Evolutionary conservation across 257 asterid genomes (phyloP).

Genomic region (Linderniella brevidens): DNA sequence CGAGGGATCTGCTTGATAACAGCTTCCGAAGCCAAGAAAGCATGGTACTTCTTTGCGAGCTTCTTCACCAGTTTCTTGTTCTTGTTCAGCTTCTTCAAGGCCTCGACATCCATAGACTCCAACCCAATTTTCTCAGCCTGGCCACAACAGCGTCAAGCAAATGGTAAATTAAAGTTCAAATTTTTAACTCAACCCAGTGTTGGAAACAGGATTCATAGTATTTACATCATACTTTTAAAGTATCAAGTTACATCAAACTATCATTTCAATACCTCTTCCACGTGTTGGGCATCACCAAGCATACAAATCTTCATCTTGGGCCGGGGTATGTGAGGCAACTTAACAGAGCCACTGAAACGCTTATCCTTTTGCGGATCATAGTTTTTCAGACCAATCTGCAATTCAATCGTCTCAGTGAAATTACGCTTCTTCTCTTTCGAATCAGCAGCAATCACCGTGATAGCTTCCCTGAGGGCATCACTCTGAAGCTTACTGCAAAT

Average conservation of each 20-base stretch:
- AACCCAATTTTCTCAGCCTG: background rate
- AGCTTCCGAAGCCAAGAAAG: too few species aligned
- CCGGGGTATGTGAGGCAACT: conserved; percentile 36
- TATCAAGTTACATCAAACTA: too few species aligned
- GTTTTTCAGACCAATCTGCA: conserved; percentile 35
- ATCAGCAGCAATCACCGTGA: conserved; percentile 16
- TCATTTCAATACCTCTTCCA: conserved; percentile 28
- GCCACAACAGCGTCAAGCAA: too few species aligned
- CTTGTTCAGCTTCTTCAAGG: conserved; percentile 29
- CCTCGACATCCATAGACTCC: conserved; percentile 40
- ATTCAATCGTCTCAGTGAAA: conserved; percentile 13
- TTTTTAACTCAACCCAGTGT: too few species aligned
- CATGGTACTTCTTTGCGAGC: conserved; percentile 29
- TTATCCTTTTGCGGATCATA: conserved; percentile 41
- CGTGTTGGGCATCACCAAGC: conserved; percentile 50
- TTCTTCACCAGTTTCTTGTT: conserved; percentile 37
- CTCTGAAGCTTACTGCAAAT: conserved; percentile 33
- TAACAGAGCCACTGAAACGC: conserved; percentile 40
- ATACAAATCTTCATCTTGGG: conserved; percentile 37
- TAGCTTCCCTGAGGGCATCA: conserved; percentile 30
- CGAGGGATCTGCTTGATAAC: too few species aligned
- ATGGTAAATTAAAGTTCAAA: too few species aligned
- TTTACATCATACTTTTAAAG: too few species aligned
- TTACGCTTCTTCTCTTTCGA: conserved; percentile 20
- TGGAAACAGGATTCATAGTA: too few species aligned